Conservation (phyloP, 2,329 filamentous ascomycete species). For the Aspergillus thermomutatus region DNA sequence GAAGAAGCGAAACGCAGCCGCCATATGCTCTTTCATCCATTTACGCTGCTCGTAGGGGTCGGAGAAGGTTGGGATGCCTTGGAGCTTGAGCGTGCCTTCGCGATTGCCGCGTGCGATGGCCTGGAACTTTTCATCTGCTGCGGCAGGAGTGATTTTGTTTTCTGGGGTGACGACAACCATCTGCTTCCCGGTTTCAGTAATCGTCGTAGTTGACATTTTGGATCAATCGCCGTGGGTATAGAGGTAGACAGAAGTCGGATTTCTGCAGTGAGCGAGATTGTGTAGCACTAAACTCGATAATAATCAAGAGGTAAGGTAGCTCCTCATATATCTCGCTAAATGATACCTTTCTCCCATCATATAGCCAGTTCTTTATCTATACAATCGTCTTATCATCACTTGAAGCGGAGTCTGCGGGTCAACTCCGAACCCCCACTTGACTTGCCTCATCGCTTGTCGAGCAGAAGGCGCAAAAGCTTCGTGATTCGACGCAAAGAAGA, state of each 20-base stretch:
- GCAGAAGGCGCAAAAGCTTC: neutral
- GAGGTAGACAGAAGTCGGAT: neutral
- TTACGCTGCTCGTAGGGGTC: constrained; percentile 46
- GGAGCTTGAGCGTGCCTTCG: constrained; percentile 33
- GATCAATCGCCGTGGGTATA: neutral
- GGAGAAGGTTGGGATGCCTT: constrained; percentile 38
- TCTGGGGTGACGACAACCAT: constrained; percentile 10
- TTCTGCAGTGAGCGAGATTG: neutral
- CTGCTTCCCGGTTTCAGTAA: constrained; percentile 8
- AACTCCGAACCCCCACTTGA: neutral
- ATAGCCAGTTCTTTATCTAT: neutral
- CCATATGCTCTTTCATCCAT: constrained; percentile 52
- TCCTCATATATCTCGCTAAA: neutral
- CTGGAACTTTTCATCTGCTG: constrained; percentile 30
- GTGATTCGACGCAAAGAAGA: neutral
- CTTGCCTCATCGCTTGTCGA: neutral
- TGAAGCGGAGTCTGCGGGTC: neutral
- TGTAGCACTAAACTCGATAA: neutral
- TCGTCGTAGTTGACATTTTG: constrained; percentile 9
- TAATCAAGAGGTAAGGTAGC: neutral
- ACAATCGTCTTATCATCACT: neutral
- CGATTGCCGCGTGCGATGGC: constrained; percentile 35
- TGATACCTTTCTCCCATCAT: neutral
- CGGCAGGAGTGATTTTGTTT: constrained; percentile 19
- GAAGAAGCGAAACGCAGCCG: constrained; percentile 41